Evolutionary conservation across 371 early-diverging fungal species (phyloP).

Genomic region (Actinomortierella ambigua): DNA sequence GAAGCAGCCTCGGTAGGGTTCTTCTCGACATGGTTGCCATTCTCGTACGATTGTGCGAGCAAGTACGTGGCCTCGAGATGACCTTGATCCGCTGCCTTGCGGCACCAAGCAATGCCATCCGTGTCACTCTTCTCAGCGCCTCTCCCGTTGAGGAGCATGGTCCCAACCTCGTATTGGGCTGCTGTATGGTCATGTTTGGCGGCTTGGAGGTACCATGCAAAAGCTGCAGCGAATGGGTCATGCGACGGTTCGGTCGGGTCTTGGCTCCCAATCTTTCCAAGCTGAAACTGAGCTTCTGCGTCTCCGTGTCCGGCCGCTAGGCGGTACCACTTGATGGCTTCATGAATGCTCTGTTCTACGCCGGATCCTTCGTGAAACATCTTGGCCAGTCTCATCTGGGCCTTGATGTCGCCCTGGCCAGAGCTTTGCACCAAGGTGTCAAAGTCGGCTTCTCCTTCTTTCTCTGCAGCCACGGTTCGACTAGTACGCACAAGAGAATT

Average conservation of each 20-base stretch:
- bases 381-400: too few relatives aligned
- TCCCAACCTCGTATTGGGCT: constrained; percentile 80
- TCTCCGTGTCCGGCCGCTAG: constrained; percentile 66
- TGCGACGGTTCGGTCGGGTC: too few relatives aligned
- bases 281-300: constrained; percentile 81
- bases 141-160: too few relatives aligned
- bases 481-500: too few relatives aligned
- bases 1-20: constrained; percentile 62
- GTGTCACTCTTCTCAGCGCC: too few relatives aligned
- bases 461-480: too few relatives aligned
- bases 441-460: too few relatives aligned
- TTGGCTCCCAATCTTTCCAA: too few relatives aligned
- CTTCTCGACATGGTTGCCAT: constrained; percentile 78
- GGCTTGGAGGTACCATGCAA: constrained; percentile 71
- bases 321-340: constrained; percentile 75
- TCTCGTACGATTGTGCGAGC: constrained; percentile 79
- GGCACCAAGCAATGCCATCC: constrained; percentile 77
- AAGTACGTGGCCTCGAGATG: constrained; percentile 59
- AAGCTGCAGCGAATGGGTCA: constrained; percentile 71
- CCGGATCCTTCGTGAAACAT: constrained; percentile 88
- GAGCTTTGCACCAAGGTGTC: too few relatives aligned
- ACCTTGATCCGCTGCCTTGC: constrained; percentile 68
- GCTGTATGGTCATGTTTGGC: constrained; percentile 81
- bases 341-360: constrained; percentile 63
- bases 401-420: too few relatives aligned